Base-by-base conservation (phyloP, 1,139 yeast genomes). In the Blastobotrys serpentis region DNA sequence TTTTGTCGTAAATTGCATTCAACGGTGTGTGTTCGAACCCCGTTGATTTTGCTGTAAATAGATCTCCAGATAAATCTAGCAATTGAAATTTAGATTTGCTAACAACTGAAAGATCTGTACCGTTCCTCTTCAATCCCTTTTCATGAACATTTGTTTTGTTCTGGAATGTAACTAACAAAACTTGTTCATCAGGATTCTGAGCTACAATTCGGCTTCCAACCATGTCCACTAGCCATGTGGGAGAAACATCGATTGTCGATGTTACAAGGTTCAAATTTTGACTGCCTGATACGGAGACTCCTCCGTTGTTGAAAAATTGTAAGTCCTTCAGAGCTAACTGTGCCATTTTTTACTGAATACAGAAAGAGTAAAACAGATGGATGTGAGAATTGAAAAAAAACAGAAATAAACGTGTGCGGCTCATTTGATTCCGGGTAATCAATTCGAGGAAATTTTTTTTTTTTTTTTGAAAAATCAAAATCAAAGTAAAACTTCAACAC, bases 221-320 rank as follows among this genome's bases (percentile, higher is more conserved):
- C 37, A 30, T 34, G 14, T 30, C 34, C 4, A 78, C 61, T 29
- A 86, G 68, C 95, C 95, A 86, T 3, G 78, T 63, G 1, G 94
- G 82, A 16, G 80, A 74, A 0, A 88, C 83, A 0, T 86, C 84
- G 52, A 76, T 78, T 1, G 74, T 70, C 52, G 82, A 77, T 0
- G 86, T 74, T 1, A 85, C 67, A 1, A 79, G 59, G 1, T 78
- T 70, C 34, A 81, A 59, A 7, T 18, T 36, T 4, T 36, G 19
- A 23, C 16, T 2, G 25, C 47, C 21, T 6, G 22, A 10, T 11
- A 38, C 14, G 13, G 22, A 23, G 3, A 47, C 17, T 7, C 19
- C 16, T 1, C 53, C 53, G 29, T 47, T 43, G 8, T 11, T 17
- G 26, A 34, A 50, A 11, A 47, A 43, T 26, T 44, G 44, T 10